These are phyloP conservation scores for Picea engelmannii DNA, from an alignment of 83 land plant species.

Conservation along the genomic window DNA sequence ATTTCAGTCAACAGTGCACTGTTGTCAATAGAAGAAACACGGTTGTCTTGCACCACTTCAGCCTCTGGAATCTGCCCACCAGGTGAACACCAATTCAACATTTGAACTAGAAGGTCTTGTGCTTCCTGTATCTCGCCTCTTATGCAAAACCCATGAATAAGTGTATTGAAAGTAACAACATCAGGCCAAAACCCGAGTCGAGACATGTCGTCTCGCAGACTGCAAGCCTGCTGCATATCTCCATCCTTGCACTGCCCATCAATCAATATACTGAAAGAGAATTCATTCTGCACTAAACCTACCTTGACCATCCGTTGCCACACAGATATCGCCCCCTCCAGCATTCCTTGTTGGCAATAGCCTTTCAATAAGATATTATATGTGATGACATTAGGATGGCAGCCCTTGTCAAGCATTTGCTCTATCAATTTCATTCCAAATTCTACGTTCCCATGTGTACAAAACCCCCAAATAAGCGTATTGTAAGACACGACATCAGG, in stretches of 20 bases:
- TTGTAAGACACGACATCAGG: constrained; percentile 45
- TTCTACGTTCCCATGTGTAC: constrained; percentile 30
- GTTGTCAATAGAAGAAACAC: too few relatives aligned
- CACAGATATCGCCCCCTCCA: constrained; percentile 33
- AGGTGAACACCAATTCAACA: constrained; percentile 3
- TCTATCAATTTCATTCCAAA: constrained; percentile 37
- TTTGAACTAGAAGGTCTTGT: constrained; percentile 27
- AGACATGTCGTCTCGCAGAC: constrained; percentile 15
- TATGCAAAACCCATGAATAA: constrained; percentile 50
- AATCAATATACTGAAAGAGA: constrained; percentile 51
- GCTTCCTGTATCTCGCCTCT: constrained; percentile 46
- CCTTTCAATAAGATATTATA: constrained; percentile 44
- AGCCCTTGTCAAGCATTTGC: constrained; percentile 27
- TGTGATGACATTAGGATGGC: constrained; percentile 24
- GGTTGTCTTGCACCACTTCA: too few relatives aligned
- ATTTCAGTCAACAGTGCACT: too few relatives aligned
- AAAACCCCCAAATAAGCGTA: constrained; percentile 50
- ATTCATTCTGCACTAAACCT: constrained; percentile 34
- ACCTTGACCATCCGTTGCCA: constrained; percentile 33
- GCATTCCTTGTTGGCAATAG: too few relatives aligned
- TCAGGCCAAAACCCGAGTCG: constrained; percentile 21
- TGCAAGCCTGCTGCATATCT: constrained; percentile 15
- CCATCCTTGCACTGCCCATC: constrained; percentile 34
- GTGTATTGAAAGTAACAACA: constrained; percentile 36
- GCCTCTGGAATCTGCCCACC: not conserved